Percentiles rank a stretch among this genome's conserved stretches.
phyloP scores from a whole-genome alignment of 768 basidiomycete species.

The Boletus pseudopeckii region DNA sequence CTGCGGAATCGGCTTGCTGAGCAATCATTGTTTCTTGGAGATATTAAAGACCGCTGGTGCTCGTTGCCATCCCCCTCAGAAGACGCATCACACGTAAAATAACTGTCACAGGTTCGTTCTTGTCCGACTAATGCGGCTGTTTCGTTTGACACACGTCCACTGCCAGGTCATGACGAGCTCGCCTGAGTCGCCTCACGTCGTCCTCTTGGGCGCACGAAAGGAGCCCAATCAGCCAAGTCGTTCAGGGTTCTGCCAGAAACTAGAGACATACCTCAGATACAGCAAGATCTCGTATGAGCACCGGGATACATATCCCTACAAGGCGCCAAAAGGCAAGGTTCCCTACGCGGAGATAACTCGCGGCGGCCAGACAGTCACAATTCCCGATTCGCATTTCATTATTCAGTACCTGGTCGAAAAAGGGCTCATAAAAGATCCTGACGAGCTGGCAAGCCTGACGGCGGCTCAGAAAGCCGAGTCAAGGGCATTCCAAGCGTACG shows the following conservation, averaged over 20 bases:
- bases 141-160: background rate
- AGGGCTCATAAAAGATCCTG: slow-evolving; percentile 26
- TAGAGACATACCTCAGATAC: slow-evolving; percentile 31
- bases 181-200: slow-evolving; percentile 12
- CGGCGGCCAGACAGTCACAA: slow-evolving; percentile 14
- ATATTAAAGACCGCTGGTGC: background rate
- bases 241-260: slow-evolving; percentile 35
- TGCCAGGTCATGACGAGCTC: slow-evolving; percentile 15
- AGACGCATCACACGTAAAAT: background rate
- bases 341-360: slow-evolving; percentile 32
- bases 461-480: slow-evolving; percentile 30
- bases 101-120: background rate
- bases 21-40: background rate
- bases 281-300: slow-evolving; percentile 27
- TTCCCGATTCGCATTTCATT: slow-evolving; percentile 35
- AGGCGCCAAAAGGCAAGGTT: slow-evolving; percentile 33
- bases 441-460: slow-evolving; percentile 25
- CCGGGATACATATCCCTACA: slow-evolving; percentile 22
- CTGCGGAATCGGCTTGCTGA: slow-evolving; percentile 1
- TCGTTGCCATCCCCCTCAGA: background rate
- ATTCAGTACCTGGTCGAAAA: slow-evolving; percentile 29
- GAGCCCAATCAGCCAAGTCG: slow-evolving; percentile 16
- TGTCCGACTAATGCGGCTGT: background rate
- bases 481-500: slow-evolving; percentile 32
- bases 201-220: slow-evolving; percentile 28